phyloP scores from a whole-genome alignment of 495 filamentous ascomycete genomes.

The Viridothelium virens region DNA sequence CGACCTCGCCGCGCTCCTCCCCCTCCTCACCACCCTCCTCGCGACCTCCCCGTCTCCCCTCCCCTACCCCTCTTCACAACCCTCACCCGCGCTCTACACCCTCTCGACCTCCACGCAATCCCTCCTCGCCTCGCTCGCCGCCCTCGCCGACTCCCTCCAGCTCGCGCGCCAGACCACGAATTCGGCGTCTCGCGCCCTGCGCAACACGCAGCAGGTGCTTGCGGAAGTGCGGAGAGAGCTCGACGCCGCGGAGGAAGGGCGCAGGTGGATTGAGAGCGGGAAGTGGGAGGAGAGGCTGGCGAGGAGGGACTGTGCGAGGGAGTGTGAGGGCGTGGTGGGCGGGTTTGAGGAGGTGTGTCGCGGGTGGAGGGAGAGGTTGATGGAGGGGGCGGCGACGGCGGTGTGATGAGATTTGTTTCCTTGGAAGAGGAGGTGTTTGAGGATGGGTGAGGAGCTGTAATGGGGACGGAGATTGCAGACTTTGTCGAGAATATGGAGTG shows the following conservation, averaged over 20 bases:
- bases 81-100: constrained; percentile 66
- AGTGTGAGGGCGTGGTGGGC: constrained; percentile 76
- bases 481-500: background rate
- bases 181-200: constrained; percentile 65
- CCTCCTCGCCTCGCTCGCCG: constrained; percentile 68
- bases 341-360: constrained; percentile 85
- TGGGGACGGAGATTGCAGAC: background rate
- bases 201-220: constrained; percentile 69
- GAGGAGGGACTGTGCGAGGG: constrained; percentile 66
- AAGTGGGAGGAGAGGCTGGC: constrained; percentile 70
- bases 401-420: constrained; percentile 5
- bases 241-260: constrained; percentile 71
- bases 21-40: constrained; percentile 1
- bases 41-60: constrained; percentile 40
- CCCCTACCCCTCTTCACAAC: constrained; percentile 54
- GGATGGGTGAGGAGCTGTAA: background rate
- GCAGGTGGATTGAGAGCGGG: constrained; percentile 63
- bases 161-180: constrained; percentile 84
- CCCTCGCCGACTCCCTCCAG: constrained; percentile 85
- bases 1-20: constrained; percentile 6
- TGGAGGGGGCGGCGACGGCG: constrained; percentile 20
- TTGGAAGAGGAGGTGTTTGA: background rate
- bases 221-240: constrained; percentile 74
- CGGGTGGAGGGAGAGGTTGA: constrained; percentile 51
- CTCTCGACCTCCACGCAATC: constrained; percentile 70